Conservation (phyloP, 2,329 filamentous ascomycete genomes). For the Fusarium begoniae region DNA sequence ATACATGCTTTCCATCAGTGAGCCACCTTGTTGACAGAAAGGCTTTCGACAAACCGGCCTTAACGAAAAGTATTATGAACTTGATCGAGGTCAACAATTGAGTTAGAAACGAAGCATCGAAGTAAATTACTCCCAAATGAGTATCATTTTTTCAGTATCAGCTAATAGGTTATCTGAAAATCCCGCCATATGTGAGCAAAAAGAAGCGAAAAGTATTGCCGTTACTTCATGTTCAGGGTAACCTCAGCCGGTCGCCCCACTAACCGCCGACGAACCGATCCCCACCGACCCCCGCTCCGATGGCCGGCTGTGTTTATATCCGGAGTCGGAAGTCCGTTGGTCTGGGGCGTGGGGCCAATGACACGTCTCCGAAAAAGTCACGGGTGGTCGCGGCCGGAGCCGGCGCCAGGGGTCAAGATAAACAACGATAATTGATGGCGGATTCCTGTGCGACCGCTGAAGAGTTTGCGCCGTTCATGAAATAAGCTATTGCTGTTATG, state of each 20-base stretch:
- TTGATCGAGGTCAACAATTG: too few species aligned
- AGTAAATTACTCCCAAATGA: accelerated
- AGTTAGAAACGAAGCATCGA: not conserved
- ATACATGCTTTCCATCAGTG: not conserved
- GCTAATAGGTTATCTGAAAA: not conserved
- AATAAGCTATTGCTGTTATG: not conserved
- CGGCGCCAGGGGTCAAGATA: not conserved
- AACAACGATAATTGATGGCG: constrained; percentile 24
- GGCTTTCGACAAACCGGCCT: too few species aligned
- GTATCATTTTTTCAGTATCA: not conserved
- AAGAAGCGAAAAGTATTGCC: not conserved
- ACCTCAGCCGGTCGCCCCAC: not conserved
- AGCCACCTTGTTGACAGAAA: not conserved
- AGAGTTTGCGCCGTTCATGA: not conserved
- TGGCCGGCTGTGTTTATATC: constrained; percentile 22
- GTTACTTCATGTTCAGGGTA: constrained; percentile 19
- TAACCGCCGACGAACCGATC: constrained; percentile 7
- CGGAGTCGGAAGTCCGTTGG: constrained; percentile 22
- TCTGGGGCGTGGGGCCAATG: constrained; percentile 12
- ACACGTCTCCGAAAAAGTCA: constrained; percentile 12
- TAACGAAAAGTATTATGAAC: too few species aligned
- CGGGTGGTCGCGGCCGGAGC: constrained; percentile 20
- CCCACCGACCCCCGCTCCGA: constrained; percentile 29
- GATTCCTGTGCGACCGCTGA: not conserved
- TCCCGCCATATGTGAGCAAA: not conserved